Percentiles rank a stretch among this genome's conserved stretches.
These are phyloP conservation scores for Penicillium turbatum DNA, from an alignment of 495 filamentous ascomycete genomes.

Conservation along the genomic window DNA sequence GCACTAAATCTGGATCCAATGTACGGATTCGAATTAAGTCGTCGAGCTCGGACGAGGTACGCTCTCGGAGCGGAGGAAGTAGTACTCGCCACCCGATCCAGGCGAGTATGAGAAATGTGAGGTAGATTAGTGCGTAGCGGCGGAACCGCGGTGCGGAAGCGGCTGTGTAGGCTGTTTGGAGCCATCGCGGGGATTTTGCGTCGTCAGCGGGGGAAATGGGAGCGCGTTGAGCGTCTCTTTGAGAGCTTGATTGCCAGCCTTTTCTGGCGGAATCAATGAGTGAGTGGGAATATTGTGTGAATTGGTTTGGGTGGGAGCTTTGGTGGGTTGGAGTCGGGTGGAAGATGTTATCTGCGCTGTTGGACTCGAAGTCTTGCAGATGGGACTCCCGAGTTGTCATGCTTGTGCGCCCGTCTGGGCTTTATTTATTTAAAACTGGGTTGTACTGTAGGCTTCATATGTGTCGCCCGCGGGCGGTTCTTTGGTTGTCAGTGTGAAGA, in stretches of 20 bases:
- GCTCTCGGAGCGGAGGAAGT: conserved; percentile 36
- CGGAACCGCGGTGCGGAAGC: conserved; percentile 44
- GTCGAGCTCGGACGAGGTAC: conserved; percentile 36
- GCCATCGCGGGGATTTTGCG: conserved; percentile 22
- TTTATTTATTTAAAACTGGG: background rate
- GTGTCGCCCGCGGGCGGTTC: background rate
- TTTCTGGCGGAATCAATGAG: conserved; percentile 46
- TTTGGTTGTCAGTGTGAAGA: background rate
- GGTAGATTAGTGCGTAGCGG: conserved; percentile 43
- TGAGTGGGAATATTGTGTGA: conserved; percentile 27
- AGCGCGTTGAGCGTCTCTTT: conserved; percentile 19
- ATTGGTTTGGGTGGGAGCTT: conserved; percentile 8
- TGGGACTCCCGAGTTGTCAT: background rate
- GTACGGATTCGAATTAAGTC: conserved; percentile 43
- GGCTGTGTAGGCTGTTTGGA: conserved; percentile 31
- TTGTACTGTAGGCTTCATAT: background rate
- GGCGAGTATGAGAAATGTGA: conserved; percentile 34
- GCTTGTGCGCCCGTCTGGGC: background rate
- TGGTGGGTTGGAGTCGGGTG: conserved; percentile 6
- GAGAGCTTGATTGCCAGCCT: conserved; percentile 38
- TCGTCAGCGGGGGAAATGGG: conserved; percentile 13
- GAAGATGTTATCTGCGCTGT: conserved; percentile 20
- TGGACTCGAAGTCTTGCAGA: conserved; percentile 12
- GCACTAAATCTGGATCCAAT: conserved; percentile 38
- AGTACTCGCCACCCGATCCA: conserved; percentile 40